phyloP scores from a whole-genome alignment of 2,329 filamentous ascomycete species.

The Phaeosphaeriaceae sp. region DNA sequence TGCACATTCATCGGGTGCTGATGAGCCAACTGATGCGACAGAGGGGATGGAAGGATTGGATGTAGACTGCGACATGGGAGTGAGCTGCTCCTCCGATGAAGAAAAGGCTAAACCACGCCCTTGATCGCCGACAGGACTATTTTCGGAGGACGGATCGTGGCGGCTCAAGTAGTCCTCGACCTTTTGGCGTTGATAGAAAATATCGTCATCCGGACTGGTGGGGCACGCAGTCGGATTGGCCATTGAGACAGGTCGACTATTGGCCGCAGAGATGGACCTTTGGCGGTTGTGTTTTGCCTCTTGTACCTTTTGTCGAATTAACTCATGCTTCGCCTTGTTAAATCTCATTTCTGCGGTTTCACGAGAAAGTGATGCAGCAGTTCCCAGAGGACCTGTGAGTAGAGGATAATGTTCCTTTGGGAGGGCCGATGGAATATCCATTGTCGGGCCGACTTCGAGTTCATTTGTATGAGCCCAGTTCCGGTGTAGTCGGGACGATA shows the following conservation, averaged over 20 bases:
- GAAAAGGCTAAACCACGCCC: conserved; percentile 48
- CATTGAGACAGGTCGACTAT: conserved; percentile 34
- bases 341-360: conserved; percentile 42
- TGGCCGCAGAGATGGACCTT: conserved; percentile 26
- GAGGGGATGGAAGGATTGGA: conserved; percentile 60
- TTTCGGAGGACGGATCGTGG: conserved; percentile 46
- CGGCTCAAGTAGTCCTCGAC: conserved; percentile 39
- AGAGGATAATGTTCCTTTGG: conserved; percentile 5
- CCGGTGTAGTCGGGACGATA: conserved; percentile 41
- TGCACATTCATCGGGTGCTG: conserved; percentile 46
- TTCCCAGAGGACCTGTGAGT: conserved; percentile 6
- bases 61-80: conserved; percentile 57
- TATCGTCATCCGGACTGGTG: conserved; percentile 56
- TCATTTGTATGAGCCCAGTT: conserved; percentile 34
- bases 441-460: conserved; percentile 27
- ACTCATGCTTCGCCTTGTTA: conserved; percentile 48
- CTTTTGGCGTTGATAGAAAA: conserved; percentile 33
- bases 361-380: conserved; percentile 17
- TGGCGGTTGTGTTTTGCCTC: conserved; percentile 39
- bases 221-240: conserved; percentile 50
- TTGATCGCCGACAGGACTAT: conserved; percentile 47
- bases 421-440: conserved; percentile 20
- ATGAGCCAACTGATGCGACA: conserved; percentile 56
- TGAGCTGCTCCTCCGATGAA: conserved; percentile 57
- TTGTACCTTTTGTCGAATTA: conserved; percentile 43